These are phyloP conservation scores for Carex kokanica DNA, from an alignment of 176 grass and related monocot species.

Conservation along the genomic window DNA sequence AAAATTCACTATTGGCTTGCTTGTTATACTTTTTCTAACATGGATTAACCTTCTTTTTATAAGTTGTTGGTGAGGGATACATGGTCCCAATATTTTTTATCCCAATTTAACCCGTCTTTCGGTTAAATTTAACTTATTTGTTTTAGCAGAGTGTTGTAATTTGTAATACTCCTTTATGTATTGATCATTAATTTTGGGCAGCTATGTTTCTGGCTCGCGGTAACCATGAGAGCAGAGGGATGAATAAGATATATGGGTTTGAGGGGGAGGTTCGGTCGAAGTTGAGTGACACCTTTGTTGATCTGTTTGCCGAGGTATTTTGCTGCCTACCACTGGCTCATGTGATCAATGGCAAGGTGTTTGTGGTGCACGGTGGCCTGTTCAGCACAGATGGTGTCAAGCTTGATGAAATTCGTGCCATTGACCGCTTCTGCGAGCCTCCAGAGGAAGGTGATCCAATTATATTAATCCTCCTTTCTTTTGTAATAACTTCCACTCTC, in stretches of 20 bases:
- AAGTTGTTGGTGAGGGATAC: background rate
- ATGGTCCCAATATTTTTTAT: background rate
- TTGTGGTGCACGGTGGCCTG: conserved; percentile 85
- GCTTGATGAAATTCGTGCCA: conserved; percentile 75
- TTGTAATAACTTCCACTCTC: background rate
- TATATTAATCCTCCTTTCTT: background rate
- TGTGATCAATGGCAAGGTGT: conserved; percentile 83
- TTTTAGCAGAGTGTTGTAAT: background rate
- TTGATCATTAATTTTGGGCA: conserved; percentile 35
- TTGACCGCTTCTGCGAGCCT: conserved; percentile 88
- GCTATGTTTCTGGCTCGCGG: conserved; percentile 87
- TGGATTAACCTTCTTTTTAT: background rate
- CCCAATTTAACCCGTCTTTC: background rate
- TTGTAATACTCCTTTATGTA: conserved; percentile 7
- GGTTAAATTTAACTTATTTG: background rate
- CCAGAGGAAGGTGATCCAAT: conserved; percentile 79
- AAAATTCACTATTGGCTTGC: background rate
- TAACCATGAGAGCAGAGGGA: conserved; percentile 95
- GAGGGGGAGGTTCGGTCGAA: conserved; percentile 89
- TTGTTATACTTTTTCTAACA: background rate
- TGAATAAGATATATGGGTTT: conserved; percentile 99
- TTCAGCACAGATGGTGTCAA: conserved; percentile 98
- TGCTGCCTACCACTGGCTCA: conserved; percentile 90
- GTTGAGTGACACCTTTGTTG: conserved; percentile 68
- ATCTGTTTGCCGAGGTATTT: conserved; percentile 93